phyloP scores from a whole-genome alignment of 1,284 basidiomycete species.

The Schizopora paradoxa region DNA sequence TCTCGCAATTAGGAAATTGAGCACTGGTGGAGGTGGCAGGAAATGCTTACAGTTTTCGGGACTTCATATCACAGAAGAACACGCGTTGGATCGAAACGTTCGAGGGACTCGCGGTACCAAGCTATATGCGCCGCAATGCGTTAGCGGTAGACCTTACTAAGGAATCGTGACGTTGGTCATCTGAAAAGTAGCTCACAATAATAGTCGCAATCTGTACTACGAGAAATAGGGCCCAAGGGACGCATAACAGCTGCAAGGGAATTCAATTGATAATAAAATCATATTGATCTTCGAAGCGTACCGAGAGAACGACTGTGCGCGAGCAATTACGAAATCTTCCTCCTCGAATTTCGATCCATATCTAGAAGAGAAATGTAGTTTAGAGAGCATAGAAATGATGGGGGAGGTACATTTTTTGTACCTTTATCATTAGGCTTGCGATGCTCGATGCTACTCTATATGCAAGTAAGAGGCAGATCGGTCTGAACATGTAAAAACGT shows the following conservation, averaged over 20 bases:
- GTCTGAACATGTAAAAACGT: not conserved
- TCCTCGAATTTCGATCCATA: slow-evolving; percentile 12
- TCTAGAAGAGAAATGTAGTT: slow-evolving; percentile 1
- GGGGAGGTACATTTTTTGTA: not conserved
- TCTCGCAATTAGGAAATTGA: too few species aligned
- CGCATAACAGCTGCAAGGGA: slow-evolving; percentile 10
- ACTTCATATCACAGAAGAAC: too few species aligned
- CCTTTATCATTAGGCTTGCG: slow-evolving; percentile 10
- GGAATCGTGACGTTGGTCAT: not conserved
- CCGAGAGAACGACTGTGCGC: not conserved
- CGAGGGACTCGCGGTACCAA: slow-evolving; percentile 4
- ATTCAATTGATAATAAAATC: not conserved
- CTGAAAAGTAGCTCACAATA: slow-evolving; percentile 3
- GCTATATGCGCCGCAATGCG: too few species aligned
- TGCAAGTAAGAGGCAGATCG: not conserved
- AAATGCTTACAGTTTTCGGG: too few species aligned
- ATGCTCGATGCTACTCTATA: slow-evolving; percentile 9
- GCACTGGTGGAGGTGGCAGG: too few species aligned
- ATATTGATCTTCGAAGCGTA: too few species aligned
- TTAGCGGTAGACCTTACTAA: too few species aligned
- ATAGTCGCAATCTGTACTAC: slow-evolving; percentile 2
- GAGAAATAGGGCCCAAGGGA: slow-evolving; percentile 10
- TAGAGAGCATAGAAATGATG: not conserved
- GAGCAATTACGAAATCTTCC: slow-evolving; percentile 1
- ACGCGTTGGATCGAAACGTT: slow-evolving; percentile 12